These are phyloP conservation scores for Boletales sp. DNA, from an alignment of 768 basidiomycete genomes.

Conservation along the genomic window DNA sequence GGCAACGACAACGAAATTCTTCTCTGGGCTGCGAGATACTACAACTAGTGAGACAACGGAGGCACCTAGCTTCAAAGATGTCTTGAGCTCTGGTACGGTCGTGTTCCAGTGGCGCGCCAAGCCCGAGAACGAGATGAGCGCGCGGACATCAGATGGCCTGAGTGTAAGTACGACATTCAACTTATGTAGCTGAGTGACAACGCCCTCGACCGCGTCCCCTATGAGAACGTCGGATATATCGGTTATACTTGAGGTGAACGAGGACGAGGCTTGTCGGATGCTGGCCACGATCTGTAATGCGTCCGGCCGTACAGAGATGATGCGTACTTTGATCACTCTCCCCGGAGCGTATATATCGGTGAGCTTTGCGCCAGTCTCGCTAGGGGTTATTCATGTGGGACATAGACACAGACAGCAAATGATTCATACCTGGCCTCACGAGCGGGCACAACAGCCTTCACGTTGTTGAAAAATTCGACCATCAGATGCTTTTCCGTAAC, in stretches of 20 bases:
- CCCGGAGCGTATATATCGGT: constrained; percentile 70
- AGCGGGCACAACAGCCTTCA: constrained; percentile 77
- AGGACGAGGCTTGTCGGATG: constrained; percentile 71
- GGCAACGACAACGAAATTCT: constrained; percentile 82
- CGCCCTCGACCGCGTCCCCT: constrained; percentile 68
- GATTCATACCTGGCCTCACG: constrained; percentile 73
- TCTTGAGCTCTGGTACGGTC: constrained; percentile 63
- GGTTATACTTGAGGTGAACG: constrained; percentile 42
- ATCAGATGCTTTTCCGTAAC: constrained; percentile 75
- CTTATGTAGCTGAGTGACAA: constrained; percentile 78
- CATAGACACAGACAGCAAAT: background rate
- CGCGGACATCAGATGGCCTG: constrained; percentile 64
- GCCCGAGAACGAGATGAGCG: constrained; percentile 83
- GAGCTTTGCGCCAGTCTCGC: constrained; percentile 63
- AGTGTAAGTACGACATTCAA: constrained; percentile 77
- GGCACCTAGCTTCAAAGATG: constrained; percentile 63
- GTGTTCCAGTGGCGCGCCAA: constrained; percentile 75
- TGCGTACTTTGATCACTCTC: constrained; percentile 79
- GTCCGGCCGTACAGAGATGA: constrained; percentile 59
- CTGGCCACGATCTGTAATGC: constrained; percentile 74
- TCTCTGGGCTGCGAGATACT: constrained; percentile 84
- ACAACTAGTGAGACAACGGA: constrained; percentile 75
- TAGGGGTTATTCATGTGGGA: constrained; percentile 27
- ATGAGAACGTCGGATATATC: constrained; percentile 77
- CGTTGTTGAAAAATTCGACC: constrained; percentile 87